Conservation (phyloP, 208 protist species). For the Crithidia fasciculata region DNA sequence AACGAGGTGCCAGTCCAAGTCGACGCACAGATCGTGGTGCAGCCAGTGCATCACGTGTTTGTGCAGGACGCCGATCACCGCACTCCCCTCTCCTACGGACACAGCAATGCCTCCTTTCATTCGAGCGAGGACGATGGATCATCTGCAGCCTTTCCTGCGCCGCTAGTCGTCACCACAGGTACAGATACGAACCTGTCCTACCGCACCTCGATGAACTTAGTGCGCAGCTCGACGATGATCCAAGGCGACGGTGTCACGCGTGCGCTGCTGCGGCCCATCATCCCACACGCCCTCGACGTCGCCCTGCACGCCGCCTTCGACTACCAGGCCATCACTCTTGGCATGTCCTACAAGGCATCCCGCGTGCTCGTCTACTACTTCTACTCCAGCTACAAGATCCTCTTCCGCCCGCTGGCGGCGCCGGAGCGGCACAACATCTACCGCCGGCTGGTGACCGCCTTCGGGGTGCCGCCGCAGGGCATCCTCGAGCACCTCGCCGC, state of each 20-base stretch:
- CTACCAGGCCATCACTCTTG: conserved; percentile 58
- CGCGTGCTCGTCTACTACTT: conserved; percentile 81
- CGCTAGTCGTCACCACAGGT: background rate
- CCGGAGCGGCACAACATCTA: conserved; percentile 80
- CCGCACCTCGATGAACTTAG: background rate
- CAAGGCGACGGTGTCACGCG: conserved; percentile 21
- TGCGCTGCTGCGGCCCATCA: conserved; percentile 4
- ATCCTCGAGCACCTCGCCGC: conserved; percentile 76
- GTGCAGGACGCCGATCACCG: background rate
- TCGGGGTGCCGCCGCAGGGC: conserved; percentile 69
- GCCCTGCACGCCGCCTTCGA: conserved; percentile 48
- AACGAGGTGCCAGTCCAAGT: background rate
- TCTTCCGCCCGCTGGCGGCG: conserved; percentile 73
- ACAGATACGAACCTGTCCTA: background rate
- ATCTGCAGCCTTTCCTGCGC: background rate
- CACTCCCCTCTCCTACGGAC: background rate
- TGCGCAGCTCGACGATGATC: conserved; percentile 2
- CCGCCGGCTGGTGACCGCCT: conserved; percentile 60
- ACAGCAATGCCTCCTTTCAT: conserved; percentile 1
- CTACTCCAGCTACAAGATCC: conserved; percentile 72
- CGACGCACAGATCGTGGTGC: background rate
- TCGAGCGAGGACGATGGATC: conserved; percentile 1
- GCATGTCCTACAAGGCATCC: conserved; percentile 74
- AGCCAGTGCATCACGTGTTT: background rate
- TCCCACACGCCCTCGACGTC: conserved; percentile 11